Conservation (phyloP, 2,329 filamentous ascomycete species). For the Colletotrichum aenigma region DNA sequence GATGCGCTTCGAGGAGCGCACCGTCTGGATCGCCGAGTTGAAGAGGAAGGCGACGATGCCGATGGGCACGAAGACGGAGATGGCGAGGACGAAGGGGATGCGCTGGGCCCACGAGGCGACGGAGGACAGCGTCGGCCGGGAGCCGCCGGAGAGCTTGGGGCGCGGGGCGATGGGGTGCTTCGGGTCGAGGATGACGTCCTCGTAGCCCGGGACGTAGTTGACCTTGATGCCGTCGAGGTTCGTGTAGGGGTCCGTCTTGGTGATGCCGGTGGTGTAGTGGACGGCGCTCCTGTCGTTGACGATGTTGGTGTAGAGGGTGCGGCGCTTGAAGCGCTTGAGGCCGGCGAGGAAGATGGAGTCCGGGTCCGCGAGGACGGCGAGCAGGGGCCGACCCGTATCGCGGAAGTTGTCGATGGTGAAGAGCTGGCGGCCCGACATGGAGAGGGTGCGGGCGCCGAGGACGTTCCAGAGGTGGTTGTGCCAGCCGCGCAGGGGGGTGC, state of each 20-base stretch:
- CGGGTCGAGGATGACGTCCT: slow-evolving; percentile 76
- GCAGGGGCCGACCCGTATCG: slow-evolving; percentile 78
- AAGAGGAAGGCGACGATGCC: slow-evolving; percentile 73
- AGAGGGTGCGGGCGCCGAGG: slow-evolving; percentile 81
- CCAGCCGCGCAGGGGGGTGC: slow-evolving; percentile 70
- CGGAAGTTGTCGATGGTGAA: slow-evolving; percentile 88
- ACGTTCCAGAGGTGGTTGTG: slow-evolving; percentile 77
- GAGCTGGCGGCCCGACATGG: slow-evolving; percentile 82
- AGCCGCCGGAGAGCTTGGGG: slow-evolving; percentile 30
- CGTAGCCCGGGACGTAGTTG: slow-evolving; percentile 76
- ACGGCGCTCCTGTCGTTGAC: slow-evolving; percentile 83
- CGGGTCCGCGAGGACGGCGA: slow-evolving; percentile 82
- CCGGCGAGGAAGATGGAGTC: slow-evolving; percentile 85
- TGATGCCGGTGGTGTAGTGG: slow-evolving; percentile 83
- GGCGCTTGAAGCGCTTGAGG: slow-evolving; percentile 75
- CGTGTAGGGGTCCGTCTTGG: slow-evolving; percentile 77
- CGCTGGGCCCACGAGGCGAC: slow-evolving; percentile 48
- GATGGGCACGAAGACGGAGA: slow-evolving; percentile 76
- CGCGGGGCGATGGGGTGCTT: slow-evolving; percentile 61
- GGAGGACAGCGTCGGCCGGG: slow-evolving; percentile 30
- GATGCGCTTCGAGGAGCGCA: slow-evolving; percentile 77
- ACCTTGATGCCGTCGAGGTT: slow-evolving; percentile 70
- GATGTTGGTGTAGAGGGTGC: slow-evolving; percentile 84
- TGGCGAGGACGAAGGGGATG: slow-evolving; percentile 66
- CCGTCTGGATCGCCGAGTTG: slow-evolving; percentile 78